Percentiles rank a stretch among this genome's conserved stretches.
Conservation (phyloP, 257 asterid species). For the Nemophila menziesii region DNA sequence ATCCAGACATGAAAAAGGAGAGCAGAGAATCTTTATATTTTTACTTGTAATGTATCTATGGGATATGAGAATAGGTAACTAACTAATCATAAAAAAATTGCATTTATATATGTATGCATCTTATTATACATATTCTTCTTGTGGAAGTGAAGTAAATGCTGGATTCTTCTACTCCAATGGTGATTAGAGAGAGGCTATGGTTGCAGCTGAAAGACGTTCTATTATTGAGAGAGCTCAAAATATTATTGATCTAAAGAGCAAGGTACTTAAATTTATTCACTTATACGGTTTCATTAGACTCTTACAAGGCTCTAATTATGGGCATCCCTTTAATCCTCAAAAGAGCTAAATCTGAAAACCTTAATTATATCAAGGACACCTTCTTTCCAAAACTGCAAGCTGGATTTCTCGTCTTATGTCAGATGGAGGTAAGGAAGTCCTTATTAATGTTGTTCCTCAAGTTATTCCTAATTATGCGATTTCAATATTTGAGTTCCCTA, state of each 20-base stretch:
- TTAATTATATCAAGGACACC: too few relatives aligned
- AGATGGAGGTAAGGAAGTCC: too few relatives aligned
- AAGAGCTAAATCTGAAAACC: too few relatives aligned
- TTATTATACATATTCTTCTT: constrained; percentile 11
- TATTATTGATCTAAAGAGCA: constrained; percentile 76
- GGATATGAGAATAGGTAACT: constrained; percentile 94
- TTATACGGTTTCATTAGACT: not conserved
- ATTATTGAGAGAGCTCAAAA: constrained; percentile 92
- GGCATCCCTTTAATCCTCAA: too few relatives aligned
- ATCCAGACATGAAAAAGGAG: constrained; percentile 99
- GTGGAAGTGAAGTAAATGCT: constrained; percentile 84
- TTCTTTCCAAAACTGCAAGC: too few relatives aligned
- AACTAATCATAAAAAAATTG: too few relatives aligned
- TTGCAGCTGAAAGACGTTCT: constrained; percentile 90
- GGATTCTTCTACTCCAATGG: constrained; percentile 96
- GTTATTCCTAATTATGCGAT: too few relatives aligned
- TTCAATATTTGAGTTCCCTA: too few relatives aligned
- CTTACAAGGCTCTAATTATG: constrained; percentile 4
- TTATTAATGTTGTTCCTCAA: too few relatives aligned
- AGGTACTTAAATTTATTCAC: constrained; percentile 29
- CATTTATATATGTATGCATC: not conserved
- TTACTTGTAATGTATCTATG: constrained; percentile 86
- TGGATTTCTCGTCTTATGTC: too few relatives aligned
- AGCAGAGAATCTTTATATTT: constrained; percentile 82
- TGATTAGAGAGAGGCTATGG: constrained; percentile 97